These are phyloP conservation scores for Nannizziopsis arthrosporioides DNA, from an alignment of 2,329 filamentous ascomycete genomes.

Conservation along the genomic window DNA sequence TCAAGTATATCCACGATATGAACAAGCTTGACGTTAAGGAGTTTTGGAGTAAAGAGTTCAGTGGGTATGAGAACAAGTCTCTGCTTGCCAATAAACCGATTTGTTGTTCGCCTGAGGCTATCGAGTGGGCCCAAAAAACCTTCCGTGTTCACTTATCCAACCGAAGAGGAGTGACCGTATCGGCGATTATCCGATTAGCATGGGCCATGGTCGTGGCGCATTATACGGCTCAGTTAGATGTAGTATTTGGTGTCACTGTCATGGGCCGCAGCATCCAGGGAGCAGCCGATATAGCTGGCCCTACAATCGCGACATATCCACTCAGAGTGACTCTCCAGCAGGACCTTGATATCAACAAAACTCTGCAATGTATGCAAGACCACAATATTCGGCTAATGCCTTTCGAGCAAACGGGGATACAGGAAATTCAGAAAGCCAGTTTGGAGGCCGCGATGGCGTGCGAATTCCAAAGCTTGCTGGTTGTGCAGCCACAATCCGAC, in stretches of 20 bases:
- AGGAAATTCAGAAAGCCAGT: conserved; percentile 40
- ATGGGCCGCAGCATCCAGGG: conserved; percentile 32
- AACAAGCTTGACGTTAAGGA: background rate
- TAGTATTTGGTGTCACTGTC: conserved; percentile 34
- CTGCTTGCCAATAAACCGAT: background rate
- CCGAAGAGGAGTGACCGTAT: conserved; percentile 3
- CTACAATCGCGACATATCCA: conserved; percentile 36
- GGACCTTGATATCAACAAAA: conserved; percentile 32
- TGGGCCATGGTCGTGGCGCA: conserved; percentile 8
- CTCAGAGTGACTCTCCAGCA: conserved; percentile 28
- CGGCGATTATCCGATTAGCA: conserved; percentile 9
- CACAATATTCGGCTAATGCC: conserved; percentile 42
- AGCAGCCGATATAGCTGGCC: conserved; percentile 30
- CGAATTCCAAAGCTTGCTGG: conserved; percentile 32
- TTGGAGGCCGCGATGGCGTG: conserved; percentile 30
- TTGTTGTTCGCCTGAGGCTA: background rate
- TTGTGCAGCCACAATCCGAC: conserved; percentile 21
- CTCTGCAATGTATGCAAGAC: conserved; percentile 43
- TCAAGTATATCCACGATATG: conserved; percentile 2
- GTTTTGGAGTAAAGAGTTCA: conserved; percentile 9
- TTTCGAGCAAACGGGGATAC: conserved; percentile 47
- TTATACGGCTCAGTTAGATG: conserved; percentile 23
- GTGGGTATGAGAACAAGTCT: background rate
- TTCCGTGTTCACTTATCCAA: background rate
- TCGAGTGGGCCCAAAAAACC: conserved; percentile 1